These are phyloP conservation scores for Suillus spraguei DNA, from an alignment of 768 basidiomycete species.

Conservation along the genomic window DNA sequence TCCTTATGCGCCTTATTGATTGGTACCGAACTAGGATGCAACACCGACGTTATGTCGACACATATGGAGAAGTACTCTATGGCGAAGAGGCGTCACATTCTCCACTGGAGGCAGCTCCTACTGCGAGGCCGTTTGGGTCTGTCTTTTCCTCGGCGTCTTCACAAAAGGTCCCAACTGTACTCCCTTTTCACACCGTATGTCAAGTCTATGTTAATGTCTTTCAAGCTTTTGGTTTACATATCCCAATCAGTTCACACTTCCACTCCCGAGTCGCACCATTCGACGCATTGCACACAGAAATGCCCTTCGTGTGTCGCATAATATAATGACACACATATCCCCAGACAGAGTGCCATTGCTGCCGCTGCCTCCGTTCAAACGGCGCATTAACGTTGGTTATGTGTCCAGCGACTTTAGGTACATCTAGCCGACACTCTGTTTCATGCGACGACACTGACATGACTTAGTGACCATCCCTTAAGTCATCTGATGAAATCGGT, in stretches of 20 bases:
- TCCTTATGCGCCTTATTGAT: slow-evolving; percentile 47
- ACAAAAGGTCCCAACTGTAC: slow-evolving; percentile 41
- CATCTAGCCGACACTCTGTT: slow-evolving; percentile 13
- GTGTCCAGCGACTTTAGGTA: slow-evolving; percentile 51
- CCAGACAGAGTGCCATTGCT: slow-evolving; percentile 42
- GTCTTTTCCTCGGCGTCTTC: slow-evolving; percentile 27
- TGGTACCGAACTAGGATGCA: slow-evolving; percentile 45
- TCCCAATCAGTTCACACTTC: slow-evolving; percentile 44
- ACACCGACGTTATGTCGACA: slow-evolving; percentile 42
- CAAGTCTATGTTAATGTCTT: background rate
- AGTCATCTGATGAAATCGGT: slow-evolving; percentile 56
- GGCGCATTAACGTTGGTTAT: slow-evolving; percentile 49
- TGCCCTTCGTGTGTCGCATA: slow-evolving; percentile 47
- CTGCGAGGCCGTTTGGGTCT: slow-evolving; percentile 21
- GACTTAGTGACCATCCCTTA: slow-evolving; percentile 48
- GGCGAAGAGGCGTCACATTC: slow-evolving; percentile 18
- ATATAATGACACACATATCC: slow-evolving; percentile 42
- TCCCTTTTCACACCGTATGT: slow-evolving; percentile 53
- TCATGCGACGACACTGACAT: background rate
- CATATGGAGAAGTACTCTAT: slow-evolving; percentile 33
- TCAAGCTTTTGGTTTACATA: background rate
- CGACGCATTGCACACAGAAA: slow-evolving; percentile 51
- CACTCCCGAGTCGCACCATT: slow-evolving; percentile 41
- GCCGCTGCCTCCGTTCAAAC: slow-evolving; percentile 41
- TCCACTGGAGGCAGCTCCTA: slow-evolving; percentile 13